Conservation (phyloP, 1,139 yeast genomes). For the Schwanniomyces etchellsii region DNA sequence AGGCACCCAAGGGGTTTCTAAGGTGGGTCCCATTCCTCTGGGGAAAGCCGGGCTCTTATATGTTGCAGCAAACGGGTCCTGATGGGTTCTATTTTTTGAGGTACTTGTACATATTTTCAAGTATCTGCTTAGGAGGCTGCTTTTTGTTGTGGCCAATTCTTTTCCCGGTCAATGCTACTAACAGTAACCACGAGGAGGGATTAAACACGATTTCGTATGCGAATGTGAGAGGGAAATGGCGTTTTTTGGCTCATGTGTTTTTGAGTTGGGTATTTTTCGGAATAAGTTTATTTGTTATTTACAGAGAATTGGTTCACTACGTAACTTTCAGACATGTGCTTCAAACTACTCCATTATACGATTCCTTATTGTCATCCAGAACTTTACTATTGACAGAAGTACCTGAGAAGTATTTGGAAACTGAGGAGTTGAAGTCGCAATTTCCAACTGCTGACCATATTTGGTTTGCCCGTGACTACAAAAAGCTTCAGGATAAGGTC, state of each 20-base stretch:
- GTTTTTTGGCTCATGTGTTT: conserved; percentile 69
- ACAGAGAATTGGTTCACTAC: conserved; percentile 67
- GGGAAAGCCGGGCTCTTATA: conserved; percentile 55
- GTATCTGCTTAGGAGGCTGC: conserved; percentile 59
- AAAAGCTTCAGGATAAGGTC: conserved; percentile 45
- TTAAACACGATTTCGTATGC: conserved; percentile 58
- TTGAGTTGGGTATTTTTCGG: conserved; percentile 67
- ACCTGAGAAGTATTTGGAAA: conserved; percentile 43
- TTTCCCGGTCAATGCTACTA: conserved; percentile 83
- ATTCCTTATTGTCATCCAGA: conserved; percentile 60
- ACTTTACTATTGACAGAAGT: conserved; percentile 64
- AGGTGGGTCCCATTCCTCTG: conserved; percentile 52
- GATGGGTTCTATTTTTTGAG: conserved; percentile 89
- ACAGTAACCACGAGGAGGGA: conserved; percentile 54
- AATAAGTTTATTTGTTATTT: conserved; percentile 51
- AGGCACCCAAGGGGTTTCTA: conserved; percentile 50
- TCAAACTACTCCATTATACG: conserved; percentile 68
- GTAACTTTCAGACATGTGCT: conserved; percentile 61
- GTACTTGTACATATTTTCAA: conserved; percentile 59
- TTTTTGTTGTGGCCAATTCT: conserved; percentile 69
- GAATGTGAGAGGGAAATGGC: conserved; percentile 54
- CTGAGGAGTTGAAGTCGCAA: conserved; percentile 44
- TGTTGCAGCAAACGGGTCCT: conserved; percentile 74
- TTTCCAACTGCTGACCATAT: conserved; percentile 60
- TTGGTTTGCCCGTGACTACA: conserved; percentile 61